Conservation (phyloP, 179 eudicot species). For the Camellia oleifera region DNA sequence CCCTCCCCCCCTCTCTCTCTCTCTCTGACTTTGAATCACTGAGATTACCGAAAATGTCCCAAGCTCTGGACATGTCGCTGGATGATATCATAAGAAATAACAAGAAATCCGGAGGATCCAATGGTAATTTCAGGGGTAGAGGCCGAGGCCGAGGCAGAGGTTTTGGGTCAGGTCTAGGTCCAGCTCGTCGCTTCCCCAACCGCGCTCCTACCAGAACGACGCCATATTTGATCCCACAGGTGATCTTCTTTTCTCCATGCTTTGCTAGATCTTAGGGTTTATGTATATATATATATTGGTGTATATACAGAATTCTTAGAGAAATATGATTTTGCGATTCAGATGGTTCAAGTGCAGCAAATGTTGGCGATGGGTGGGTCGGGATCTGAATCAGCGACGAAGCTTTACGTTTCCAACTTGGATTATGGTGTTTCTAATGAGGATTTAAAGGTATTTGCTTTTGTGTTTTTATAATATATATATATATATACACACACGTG, state of each 20-base stretch:
- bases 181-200: slow-evolving; percentile 25
- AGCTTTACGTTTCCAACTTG: slow-evolving; percentile 52
- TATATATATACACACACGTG: no score
- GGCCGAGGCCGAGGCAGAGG: slow-evolving; percentile 17
- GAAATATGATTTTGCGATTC: slow-evolving; percentile 17
- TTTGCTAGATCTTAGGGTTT: background rate
- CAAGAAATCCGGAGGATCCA: slow-evolving; percentile 21
- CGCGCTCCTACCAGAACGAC: slow-evolving; percentile 19
- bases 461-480: background rate
- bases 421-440: slow-evolving; percentile 50
- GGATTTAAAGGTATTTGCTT: slow-evolving; percentile 43
- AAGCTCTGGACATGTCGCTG: slow-evolving; percentile 44
- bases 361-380: slow-evolving; percentile 21
- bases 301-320: background rate
- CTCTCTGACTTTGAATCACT: slow-evolving; percentile 13
- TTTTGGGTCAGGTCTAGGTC: slow-evolving; percentile 26
- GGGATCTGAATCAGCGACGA: slow-evolving; percentile 35
- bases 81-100: slow-evolving; percentile 47
- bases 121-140: slow-evolving; percentile 13
- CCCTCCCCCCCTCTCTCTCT: background rate
- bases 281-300: background rate
- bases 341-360: slow-evolving; percentile 27
- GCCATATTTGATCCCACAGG: slow-evolving; percentile 22
- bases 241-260: background rate
- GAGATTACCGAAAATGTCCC: slow-evolving; percentile 25